Conservation (phyloP, 805 yeast genomes). For the Aciculoconidium aculeatum region DNA sequence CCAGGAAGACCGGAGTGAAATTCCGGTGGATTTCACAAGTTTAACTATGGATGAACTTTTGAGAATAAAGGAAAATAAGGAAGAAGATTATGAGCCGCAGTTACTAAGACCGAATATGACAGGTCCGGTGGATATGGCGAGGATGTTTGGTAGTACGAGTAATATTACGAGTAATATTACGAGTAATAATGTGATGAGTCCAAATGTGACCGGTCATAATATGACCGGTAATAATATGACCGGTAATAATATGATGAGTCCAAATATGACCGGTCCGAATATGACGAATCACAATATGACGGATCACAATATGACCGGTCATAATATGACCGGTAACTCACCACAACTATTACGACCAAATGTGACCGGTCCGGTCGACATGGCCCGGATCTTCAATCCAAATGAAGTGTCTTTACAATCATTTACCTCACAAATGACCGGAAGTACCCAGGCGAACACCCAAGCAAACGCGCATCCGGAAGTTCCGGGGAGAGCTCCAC, state of each 20-base stretch:
- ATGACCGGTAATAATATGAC: background rate
- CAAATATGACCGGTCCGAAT: constrained; percentile 40
- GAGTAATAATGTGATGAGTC: no score
- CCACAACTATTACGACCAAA: no score
- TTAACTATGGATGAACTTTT: constrained; percentile 76
- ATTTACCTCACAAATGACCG: constrained; percentile 38
- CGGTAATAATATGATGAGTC: constrained; percentile 12
- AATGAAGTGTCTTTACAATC: constrained; percentile 28
- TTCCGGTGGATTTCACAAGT: constrained; percentile 58
- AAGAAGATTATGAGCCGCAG: constrained; percentile 48
- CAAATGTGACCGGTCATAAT: no score
- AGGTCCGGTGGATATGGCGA: constrained; percentile 40
- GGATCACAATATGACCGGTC: constrained; percentile 40
- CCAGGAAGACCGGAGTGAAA: no score
- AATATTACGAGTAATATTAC: no score
- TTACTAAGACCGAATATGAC: constrained; percentile 40
- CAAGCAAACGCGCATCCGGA: no score
- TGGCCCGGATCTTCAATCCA: constrained; percentile 28
- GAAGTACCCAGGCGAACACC: constrained; percentile 29
- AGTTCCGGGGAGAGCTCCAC: constrained; percentile 21
- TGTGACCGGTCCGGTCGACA: constrained; percentile 28
- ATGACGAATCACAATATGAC: constrained; percentile 41
- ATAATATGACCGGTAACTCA: no score
- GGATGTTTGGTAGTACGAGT: no score
- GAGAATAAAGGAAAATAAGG: constrained; percentile 37